Evolutionary conservation across 371 early-diverging fungal species (phyloP).

Genomic region (Nematocida sp.): DNA sequence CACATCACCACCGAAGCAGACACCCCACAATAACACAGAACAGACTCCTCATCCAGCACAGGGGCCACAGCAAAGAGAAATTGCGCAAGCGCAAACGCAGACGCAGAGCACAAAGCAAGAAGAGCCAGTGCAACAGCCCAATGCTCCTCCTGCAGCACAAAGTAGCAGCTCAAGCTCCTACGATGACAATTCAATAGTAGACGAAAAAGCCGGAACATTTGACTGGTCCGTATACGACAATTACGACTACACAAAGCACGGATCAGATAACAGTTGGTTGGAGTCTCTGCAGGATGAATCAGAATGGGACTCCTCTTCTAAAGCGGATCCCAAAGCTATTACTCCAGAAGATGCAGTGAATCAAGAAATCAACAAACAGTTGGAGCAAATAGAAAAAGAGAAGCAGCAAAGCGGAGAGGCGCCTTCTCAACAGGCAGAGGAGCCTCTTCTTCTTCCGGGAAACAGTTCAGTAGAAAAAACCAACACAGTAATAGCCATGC

Average conservation of each 20-base stretch:
- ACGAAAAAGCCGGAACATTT: not conserved
- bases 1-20: not conserved
- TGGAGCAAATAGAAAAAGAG: not conserved
- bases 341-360: constrained; percentile 1
- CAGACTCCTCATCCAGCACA: not conserved
- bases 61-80: no score
- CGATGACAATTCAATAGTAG: no score
- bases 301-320: not conserved
- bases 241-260: not conserved
- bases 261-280: not conserved
- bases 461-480: no score
- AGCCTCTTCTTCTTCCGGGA: no score
- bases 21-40: not conserved
- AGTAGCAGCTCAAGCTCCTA: no score
- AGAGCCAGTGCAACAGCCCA: not conserved
- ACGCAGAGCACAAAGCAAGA: no score
- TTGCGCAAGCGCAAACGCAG: no score
- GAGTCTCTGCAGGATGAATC: not conserved
- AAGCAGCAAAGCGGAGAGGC: not conserved
- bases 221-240: constrained; percentile 23
- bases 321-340: not conserved
- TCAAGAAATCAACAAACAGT: not conserved
- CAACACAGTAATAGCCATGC: no score
- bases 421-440: no score
- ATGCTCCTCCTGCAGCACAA: not conserved